These are phyloP conservation scores for Hemileia vastatrix DNA, from an alignment of 1,284 basidiomycete species.

Conservation along the genomic window DNA sequence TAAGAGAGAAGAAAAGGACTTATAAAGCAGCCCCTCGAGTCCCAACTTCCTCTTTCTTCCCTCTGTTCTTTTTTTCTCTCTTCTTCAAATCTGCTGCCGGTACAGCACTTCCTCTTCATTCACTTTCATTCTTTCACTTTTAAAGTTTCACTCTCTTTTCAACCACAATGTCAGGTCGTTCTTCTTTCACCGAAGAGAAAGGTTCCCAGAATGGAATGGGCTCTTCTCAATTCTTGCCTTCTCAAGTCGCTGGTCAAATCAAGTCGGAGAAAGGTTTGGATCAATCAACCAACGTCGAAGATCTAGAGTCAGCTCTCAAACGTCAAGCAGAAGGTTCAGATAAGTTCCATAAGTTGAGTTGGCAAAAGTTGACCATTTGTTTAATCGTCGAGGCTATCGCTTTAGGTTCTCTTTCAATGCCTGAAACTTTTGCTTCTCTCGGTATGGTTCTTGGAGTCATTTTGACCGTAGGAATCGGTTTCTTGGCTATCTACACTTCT, in stretches of 20 bases:
- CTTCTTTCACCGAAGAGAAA: neutral
- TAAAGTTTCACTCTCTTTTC: neutral
- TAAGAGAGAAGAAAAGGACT: no score
- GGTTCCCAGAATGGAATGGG: neutral
- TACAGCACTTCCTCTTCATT: neutral
- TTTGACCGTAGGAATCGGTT: slow-evolving; percentile 29
- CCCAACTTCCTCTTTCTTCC: no score
- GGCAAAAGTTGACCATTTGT: slow-evolving; percentile 28
- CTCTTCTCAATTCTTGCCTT: neutral
- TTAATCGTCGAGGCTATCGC: slow-evolving; percentile 24
- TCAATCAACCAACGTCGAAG: neutral
- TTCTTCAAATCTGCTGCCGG: no score
- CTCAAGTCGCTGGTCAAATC: neutral
- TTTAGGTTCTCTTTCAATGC: slow-evolving; percentile 32
- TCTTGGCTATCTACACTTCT: slow-evolving; percentile 35
- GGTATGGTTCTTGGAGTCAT: slow-evolving; percentile 36
- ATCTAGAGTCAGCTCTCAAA: neutral
- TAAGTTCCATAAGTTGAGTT: slow-evolving; percentile 35
- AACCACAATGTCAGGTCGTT: neutral
- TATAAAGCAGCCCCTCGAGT: no score
- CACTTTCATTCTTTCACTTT: neutral
- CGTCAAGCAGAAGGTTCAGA: neutral
- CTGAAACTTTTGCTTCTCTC: slow-evolving; percentile 31
- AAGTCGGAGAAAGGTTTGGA: neutral
- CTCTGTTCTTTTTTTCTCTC: no score